These are phyloP conservation scores for Podaxis sp. DNA, from an alignment of 768 basidiomycete genomes.

Conservation along the genomic window DNA sequence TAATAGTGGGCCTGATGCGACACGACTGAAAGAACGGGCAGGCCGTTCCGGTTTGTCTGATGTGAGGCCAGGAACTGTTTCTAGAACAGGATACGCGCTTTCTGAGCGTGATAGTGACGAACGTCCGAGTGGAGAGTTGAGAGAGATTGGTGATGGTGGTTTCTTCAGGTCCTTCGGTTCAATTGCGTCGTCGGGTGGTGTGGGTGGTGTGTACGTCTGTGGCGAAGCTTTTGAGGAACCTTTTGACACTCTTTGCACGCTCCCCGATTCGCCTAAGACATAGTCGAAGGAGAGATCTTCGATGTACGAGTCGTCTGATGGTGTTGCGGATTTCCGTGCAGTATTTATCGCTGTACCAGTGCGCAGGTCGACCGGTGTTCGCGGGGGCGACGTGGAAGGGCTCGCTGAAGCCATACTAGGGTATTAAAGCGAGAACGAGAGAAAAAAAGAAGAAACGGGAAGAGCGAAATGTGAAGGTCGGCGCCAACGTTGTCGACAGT, in stretches of 20 bases:
- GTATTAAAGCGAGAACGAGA: conserved; percentile 18
- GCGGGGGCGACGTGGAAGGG: conserved; percentile 38
- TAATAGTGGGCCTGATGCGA: conserved; percentile 60
- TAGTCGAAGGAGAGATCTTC: conserved; percentile 71
- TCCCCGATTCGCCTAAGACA: conserved; percentile 52
- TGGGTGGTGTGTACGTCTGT: conserved; percentile 45
- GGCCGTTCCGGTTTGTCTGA: conserved; percentile 31
- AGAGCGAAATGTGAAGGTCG: conserved; percentile 24
- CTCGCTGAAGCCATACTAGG: conserved; percentile 26
- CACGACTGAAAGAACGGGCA: conserved; percentile 63
- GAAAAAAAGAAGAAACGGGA: conserved; percentile 20
- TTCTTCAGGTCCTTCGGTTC: conserved; percentile 27
- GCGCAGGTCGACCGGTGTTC: conserved; percentile 37
- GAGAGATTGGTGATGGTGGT: conserved; percentile 39
- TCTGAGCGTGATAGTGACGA: conserved; percentile 67
- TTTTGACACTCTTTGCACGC: conserved; percentile 57
- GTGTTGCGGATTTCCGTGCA: conserved; percentile 25
- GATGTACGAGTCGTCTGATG: conserved; percentile 59
- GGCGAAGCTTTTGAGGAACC: conserved; percentile 45
- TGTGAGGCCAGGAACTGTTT: conserved; percentile 28
- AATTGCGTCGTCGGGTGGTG: conserved; percentile 25
- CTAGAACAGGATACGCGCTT: conserved; percentile 53
- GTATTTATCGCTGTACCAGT: conserved; percentile 15
- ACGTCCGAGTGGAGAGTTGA: conserved; percentile 39
- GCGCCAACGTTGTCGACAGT: conserved; percentile 22